Evolutionary conservation across 2,329 filamentous ascomycete genomes (phyloP).

Genomic region (Aspergillus niger): DNA sequence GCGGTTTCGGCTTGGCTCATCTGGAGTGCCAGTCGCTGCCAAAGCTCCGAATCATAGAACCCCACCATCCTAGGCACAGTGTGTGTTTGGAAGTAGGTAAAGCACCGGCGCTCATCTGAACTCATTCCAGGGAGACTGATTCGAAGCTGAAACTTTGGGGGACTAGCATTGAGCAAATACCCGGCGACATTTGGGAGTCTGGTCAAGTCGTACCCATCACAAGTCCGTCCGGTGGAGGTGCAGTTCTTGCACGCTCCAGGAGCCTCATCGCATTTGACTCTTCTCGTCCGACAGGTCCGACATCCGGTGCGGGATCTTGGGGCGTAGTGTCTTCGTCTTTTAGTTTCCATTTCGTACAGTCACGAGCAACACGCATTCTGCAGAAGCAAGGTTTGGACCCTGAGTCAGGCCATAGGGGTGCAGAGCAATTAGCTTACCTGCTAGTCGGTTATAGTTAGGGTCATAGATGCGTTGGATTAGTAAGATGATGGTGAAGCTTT

Average conservation of each 20-base stretch:
- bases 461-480: background rate
- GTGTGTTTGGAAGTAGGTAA: constrained; percentile 19
- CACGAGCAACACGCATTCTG: background rate
- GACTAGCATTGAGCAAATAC: background rate
- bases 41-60: constrained; percentile 18
- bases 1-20: constrained; percentile 10
- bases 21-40: constrained; percentile 5
- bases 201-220: constrained; percentile 38
- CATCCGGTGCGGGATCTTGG: constrained; percentile 10
- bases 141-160: background rate
- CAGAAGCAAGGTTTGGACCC: background rate
- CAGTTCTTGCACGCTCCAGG: constrained; percentile 40
- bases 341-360: background rate
- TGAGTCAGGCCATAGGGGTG: background rate
- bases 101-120: constrained; percentile 23
- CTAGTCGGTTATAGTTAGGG: background rate
- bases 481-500: background rate
- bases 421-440: background rate
- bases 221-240: constrained; percentile 38
- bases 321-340: background rate
- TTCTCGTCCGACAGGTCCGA: constrained; percentile 11
- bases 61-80: constrained; percentile 18
- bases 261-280: constrained; percentile 33
- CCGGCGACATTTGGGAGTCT: constrained; percentile 11
- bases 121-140: constrained; percentile 8